Percentiles rank a stretch among this genome's conserved stretches.
These are phyloP conservation scores for Paramecium octaurelia DNA, from an alignment of 73 alveolate species.

Conservation along the genomic window DNA sequence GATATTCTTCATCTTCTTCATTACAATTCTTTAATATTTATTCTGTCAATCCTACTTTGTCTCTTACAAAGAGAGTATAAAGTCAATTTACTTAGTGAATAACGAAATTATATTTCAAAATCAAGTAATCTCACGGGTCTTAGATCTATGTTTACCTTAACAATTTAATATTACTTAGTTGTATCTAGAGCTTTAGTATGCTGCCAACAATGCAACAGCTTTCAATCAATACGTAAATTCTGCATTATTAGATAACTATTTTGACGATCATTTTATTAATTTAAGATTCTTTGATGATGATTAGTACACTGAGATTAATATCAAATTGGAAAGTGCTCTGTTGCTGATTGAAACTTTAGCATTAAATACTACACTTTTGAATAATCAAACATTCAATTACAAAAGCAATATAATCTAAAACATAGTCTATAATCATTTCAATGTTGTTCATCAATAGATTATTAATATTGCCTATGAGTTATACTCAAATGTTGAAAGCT, in stretches of 20 bases:
- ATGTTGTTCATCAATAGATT: not conserved
- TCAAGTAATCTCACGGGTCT: not conserved
- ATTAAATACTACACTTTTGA: not conserved
- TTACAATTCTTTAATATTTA: not conserved
- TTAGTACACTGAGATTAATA: not conserved
- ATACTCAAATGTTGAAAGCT: not conserved
- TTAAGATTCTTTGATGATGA: not conserved
- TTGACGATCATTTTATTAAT: not conserved
- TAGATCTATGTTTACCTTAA: conserved; percentile 27
- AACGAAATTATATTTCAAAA: not conserved
- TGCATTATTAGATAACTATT: not conserved
- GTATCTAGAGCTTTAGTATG: not conserved
- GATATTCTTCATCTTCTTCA: not conserved
- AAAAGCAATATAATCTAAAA: not conserved
- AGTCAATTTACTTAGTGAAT: not conserved
- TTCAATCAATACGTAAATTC: not conserved
- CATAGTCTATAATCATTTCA: not conserved
- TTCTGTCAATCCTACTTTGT: not conserved
- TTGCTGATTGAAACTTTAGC: not conserved
- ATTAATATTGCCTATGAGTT: not conserved
- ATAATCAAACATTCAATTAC: not conserved
- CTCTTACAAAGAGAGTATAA: not conserved
- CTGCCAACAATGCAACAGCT: not conserved
- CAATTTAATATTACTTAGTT: not conserved
- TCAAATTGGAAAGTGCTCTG: not conserved